These are phyloP conservation scores for Penicillium canariense DNA, from an alignment of 495 filamentous ascomycete genomes.

Conservation along the genomic window DNA sequence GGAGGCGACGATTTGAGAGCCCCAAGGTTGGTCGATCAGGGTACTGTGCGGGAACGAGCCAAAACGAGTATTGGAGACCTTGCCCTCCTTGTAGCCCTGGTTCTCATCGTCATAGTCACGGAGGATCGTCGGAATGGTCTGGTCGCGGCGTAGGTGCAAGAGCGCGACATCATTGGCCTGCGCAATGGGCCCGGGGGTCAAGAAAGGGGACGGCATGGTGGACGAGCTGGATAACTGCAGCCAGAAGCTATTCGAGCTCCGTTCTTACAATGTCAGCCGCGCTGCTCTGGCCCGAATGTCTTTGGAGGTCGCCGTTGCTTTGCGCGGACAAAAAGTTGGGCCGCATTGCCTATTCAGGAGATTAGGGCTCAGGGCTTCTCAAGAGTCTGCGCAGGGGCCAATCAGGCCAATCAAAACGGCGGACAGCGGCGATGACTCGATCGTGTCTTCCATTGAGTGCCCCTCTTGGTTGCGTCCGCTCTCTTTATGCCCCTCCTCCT, in stretches of 20 bases:
- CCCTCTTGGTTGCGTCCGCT: conserved; percentile 21
- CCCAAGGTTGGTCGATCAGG: conserved; percentile 79
- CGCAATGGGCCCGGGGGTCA: conserved; percentile 60
- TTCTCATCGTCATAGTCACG: conserved; percentile 55
- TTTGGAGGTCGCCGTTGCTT: conserved; percentile 5
- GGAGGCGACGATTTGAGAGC: conserved; percentile 86
- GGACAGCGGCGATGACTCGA: conserved; percentile 13
- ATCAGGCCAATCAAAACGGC: conserved; percentile 10
- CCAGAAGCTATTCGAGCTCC: background rate
- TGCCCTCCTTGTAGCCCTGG: conserved; percentile 74
- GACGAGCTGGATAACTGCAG: background rate
- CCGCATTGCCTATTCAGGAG: conserved; percentile 19
- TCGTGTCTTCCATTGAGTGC: conserved; percentile 21
- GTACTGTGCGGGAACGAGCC: conserved; percentile 93
- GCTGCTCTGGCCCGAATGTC: background rate
- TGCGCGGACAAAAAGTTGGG: conserved; percentile 23
- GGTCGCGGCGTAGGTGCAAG: conserved; percentile 81
- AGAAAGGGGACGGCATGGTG: conserved; percentile 63
- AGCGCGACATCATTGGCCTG: conserved; percentile 62
- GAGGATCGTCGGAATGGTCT: conserved; percentile 71
- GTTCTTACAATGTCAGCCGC: background rate
- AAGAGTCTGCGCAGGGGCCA: conserved; percentile 12
- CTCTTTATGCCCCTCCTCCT: conserved; percentile 34
- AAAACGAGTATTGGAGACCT: conserved; percentile 88
- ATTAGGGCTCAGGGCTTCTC: conserved; percentile 40